Conservation (phyloP, 2,329 filamentous ascomycete species). For the Diplodia intermedia region DNA sequence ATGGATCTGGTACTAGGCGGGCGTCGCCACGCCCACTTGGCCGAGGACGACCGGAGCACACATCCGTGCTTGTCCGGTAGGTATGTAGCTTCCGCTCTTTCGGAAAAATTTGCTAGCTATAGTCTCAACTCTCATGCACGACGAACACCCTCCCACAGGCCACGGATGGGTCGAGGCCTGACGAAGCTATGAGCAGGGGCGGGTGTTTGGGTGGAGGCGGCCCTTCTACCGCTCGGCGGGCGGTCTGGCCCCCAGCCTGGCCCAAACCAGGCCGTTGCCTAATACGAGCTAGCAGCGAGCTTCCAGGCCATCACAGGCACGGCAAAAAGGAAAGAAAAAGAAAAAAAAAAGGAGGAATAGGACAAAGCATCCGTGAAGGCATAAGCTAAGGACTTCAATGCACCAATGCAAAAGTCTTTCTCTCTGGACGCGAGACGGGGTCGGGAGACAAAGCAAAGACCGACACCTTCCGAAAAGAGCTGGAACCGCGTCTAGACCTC, state of each 20-base stretch:
- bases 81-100: neutral
- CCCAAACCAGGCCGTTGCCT: constrained; percentile 1
- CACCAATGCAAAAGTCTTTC: constrained; percentile 13
- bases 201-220: constrained; percentile 17
- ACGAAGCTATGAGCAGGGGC: constrained; percentile 17
- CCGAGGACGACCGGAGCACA: neutral
- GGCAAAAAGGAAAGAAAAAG: neutral
- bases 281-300: constrained; percentile 13
- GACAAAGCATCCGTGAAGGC: neutral
- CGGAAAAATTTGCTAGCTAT: neutral
- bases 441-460: constrained; percentile 18
- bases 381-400: constrained; percentile 5
- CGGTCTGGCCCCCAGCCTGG: constrained; percentile 7
- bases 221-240: constrained; percentile 18
- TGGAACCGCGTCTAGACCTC: constrained; percentile 11
- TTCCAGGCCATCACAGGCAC: constrained; percentile 14
- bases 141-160: neutral
- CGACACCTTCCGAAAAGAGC: constrained; percentile 26
- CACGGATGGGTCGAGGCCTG: constrained; percentile 10
- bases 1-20: neutral
- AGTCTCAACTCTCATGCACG: neutral
- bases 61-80: neutral
- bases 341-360: neutral
- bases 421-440: neutral
- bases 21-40: neutral